Conservation (phyloP, 2,329 filamentous ascomycete species). For the Beauveria varroae region DNA sequence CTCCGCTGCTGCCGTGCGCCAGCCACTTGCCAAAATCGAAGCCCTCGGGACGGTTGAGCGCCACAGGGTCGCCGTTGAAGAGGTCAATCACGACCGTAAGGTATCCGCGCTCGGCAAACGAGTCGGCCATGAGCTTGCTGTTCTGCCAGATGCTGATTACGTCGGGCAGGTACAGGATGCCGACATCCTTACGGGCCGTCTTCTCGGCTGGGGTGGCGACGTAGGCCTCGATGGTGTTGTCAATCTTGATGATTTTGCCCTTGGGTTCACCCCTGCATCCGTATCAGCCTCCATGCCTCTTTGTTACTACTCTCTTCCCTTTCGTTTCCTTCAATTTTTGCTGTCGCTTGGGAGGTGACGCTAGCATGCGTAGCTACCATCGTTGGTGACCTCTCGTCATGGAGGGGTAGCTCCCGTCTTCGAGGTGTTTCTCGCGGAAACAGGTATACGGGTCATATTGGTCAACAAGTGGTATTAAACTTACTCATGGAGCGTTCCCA, state of each 20-base stretch:
- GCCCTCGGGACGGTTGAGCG: conserved; percentile 18
- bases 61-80: conserved; percentile 29
- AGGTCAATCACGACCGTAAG: conserved; percentile 30
- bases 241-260: conserved; percentile 39
- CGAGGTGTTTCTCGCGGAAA: not conserved
- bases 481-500: conserved; percentile 47
- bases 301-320: not conserved
- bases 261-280: conserved; percentile 37
- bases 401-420: not conserved
- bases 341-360: not conserved
- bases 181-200: conserved; percentile 20
- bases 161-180: conserved; percentile 31
- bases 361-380: not conserved
- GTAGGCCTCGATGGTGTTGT: conserved; percentile 17
- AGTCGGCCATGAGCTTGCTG: conserved; percentile 34
- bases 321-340: not conserved
- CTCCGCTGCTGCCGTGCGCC: conserved; percentile 34
- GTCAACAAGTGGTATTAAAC: conserved; percentile 18
- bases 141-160: conserved; percentile 32
- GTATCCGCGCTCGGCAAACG: conserved; percentile 31
- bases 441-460: not conserved
- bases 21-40: conserved; percentile 28
- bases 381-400: not conserved
- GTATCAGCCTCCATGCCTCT: not conserved
- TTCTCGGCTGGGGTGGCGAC: conserved; percentile 15